Conservation (phyloP, 2,329 filamentous ascomycete species). For the Diaporthe ilicicola region DNA sequence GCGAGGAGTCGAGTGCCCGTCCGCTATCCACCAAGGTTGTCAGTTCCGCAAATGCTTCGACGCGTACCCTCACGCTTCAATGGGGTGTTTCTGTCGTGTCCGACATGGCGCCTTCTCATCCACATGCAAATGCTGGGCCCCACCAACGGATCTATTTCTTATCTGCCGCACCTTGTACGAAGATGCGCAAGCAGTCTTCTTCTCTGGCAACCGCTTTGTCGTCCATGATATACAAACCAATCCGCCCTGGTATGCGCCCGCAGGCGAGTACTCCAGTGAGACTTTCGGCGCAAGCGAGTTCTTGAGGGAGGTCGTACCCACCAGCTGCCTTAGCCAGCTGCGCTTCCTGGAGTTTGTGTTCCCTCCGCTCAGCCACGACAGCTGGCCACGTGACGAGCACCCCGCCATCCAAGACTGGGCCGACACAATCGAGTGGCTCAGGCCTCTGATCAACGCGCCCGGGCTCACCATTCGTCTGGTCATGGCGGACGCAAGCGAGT, state of each 20-base stretch:
- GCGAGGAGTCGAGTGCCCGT: background rate
- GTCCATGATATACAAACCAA: background rate
- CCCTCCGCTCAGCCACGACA: background rate
- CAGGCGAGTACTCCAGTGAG: background rate
- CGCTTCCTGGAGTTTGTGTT: background rate
- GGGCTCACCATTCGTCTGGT: constrained; percentile 18
- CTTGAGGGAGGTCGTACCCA: background rate
- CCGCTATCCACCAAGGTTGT: background rate
- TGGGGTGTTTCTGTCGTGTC: background rate
- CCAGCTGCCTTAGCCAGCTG: background rate
- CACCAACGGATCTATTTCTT: background rate
- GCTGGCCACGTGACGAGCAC: background rate
- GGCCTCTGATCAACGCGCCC: background rate
- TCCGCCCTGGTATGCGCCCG: background rate
- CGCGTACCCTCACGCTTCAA: background rate
- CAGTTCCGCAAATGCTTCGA: background rate
- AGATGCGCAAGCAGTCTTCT: background rate
- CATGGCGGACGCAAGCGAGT: background rate
- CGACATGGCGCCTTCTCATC: background rate
- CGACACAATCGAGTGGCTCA: constrained; percentile 20
- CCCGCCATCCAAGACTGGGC: constrained; percentile 14
- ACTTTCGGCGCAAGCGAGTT: background rate
- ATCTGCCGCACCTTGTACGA: background rate
- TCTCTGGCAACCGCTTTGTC: background rate
- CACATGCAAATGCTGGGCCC: background rate